Evolutionary conservation across 2,329 filamentous ascomycete genomes (phyloP), one percentile per base, ranked within the genome.

Genomic region (Nothomitra cinnamomea): DNA sequence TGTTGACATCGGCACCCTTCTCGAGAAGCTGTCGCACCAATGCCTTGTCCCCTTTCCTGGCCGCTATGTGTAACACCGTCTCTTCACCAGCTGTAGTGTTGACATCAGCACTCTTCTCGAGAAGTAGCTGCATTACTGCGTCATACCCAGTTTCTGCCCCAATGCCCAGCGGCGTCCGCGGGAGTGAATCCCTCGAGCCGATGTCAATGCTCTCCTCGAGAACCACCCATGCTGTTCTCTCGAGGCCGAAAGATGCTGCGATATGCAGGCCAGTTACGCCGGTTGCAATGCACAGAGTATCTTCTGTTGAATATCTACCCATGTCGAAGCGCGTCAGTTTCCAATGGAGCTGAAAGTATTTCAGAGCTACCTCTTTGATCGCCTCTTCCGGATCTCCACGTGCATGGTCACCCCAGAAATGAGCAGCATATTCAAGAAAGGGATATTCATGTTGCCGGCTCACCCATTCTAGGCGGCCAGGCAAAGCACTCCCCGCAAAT

Each of bases 381-480:
- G 4, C 13, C 4, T 28, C 5, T 13, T 48, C 43, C 4, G 28
- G 2, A 6, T 28, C 43, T 28, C 43, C 19, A 19, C 22, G 22
- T 6, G 43, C 52, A 36, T 55, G 49, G 42, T 43, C 5, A 4
- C 47, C 41, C 51, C 36, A 52, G 25, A 28, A 1, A 1, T 21
- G 24, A 45, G 38, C 36, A 24, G 54, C 54, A n/a, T 53, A 48
- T 6, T 15, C n/a, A 13, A 45, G 25, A 2, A 55, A 24, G 4
- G 41, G 49, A 24, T 52, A 22, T 32, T 17, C 7, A 7, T 52
- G 10, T 19, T 19, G 52, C 25, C 24, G 51, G 15, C 8, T 25
- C 17, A 13, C 41, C 51, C 3, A 38, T 47, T 28, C 19, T 47
- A 6, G 19, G 22, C 22, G 10, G 1, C 25, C 17, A 13, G 43